Evolutionary conservation across 352 stramenopile species (phyloP).

Genomic region (Aphanomyces astaci): DNA sequence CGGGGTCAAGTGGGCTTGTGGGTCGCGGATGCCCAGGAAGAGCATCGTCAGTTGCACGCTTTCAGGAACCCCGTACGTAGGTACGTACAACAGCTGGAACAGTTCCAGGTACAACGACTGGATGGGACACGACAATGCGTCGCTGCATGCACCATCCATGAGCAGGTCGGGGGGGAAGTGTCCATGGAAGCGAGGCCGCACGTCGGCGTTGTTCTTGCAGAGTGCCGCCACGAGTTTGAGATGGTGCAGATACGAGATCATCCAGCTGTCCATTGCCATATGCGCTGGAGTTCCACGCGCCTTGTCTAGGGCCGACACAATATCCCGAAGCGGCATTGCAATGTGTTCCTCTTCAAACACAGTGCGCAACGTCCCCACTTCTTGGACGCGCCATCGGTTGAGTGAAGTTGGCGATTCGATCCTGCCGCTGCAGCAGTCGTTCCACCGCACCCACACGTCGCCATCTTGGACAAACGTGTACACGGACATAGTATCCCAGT

Average conservation of each 20-base stretch:
- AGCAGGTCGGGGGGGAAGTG: constrained; percentile 1
- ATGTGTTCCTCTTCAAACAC: background rate
- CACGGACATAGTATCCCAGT: background rate
- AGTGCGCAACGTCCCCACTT: background rate
- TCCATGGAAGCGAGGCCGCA: background rate
- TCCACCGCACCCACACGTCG: background rate
- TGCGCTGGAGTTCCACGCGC: background rate
- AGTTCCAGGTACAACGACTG: constrained; percentile 8
- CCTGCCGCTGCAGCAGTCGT: constrained; percentile 6
- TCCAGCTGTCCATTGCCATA: constrained; percentile 2
- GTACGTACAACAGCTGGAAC: constrained; percentile 8
- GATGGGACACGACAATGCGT: constrained; percentile 1
- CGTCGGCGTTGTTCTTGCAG: background rate
- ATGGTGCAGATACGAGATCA: constrained; percentile 16
- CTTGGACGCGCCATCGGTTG: background rate
- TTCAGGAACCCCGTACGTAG: background rate
- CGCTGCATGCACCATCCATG: constrained; percentile 7
- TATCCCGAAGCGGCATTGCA: background rate
- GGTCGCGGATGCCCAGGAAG: background rate
- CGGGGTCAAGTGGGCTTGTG: background rate
- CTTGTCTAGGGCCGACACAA: background rate
- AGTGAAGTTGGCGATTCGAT: background rate
- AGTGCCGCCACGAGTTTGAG: constrained; percentile 4
- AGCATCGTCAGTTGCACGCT: constrained; percentile 3
- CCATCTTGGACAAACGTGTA: background rate